Conservation (phyloP, 1,284 basidiomycete genomes). For the Grifola frondosa region DNA sequence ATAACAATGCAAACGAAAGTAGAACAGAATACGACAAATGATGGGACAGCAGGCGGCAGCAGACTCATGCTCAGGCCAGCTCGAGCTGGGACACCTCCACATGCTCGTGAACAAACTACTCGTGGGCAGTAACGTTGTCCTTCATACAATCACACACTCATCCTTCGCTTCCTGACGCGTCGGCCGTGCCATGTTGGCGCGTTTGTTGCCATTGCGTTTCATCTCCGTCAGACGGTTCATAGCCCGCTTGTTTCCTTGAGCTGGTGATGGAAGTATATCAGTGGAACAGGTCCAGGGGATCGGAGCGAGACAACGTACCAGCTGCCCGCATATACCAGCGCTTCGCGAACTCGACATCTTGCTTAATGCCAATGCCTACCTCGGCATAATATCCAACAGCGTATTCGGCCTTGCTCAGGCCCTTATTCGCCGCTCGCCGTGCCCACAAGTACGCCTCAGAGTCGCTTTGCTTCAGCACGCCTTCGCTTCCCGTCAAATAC, state of each 20-base stretch:
- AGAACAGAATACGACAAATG: neutral
- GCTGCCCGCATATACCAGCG: constrained; percentile 99
- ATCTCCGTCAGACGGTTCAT: constrained; percentile 95
- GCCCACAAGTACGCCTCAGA: constrained; percentile 98
- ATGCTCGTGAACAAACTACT: neutral
- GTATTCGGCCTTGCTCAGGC: constrained; percentile 91
- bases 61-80: neutral
- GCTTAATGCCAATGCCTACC: constrained; percentile 96
- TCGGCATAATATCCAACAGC: constrained; percentile 98
- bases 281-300: neutral
- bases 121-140: neutral
- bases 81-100: neutral
- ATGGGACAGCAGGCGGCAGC: neutral
- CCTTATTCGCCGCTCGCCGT: constrained; percentile 89
- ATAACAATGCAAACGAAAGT: neutral
- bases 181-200: constrained; percentile 74
- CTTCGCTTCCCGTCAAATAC: constrained; percentile 95
- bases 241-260: constrained; percentile 92
- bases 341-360: constrained; percentile 94
- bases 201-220: constrained; percentile 76
- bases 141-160: constrained; percentile 82
- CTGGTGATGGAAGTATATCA: constrained; percentile 39
- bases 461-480: constrained; percentile 95
- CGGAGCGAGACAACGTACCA: constrained; percentile 52
- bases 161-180: constrained; percentile 90